Percentiles rank a stretch among this genome's conserved stretches.
Conservation (phyloP, 768 basidiomycete genomes). For the Lactarius hatsudake region DNA sequence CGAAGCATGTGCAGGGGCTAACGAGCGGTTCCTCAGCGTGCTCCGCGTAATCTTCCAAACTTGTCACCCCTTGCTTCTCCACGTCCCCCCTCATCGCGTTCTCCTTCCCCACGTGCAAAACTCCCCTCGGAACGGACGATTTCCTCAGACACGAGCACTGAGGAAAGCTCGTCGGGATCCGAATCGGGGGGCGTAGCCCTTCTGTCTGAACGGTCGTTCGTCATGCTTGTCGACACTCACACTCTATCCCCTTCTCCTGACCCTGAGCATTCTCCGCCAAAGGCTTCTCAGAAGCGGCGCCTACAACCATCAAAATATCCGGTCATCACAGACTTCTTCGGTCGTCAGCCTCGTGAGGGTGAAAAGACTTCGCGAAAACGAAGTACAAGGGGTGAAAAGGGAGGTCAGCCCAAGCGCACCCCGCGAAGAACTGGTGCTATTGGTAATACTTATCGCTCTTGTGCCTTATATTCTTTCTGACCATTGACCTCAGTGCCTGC, state of each 20-base stretch:
- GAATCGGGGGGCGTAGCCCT: neutral
- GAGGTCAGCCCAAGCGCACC: neutral
- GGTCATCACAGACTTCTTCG: constrained; percentile 20
- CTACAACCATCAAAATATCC: constrained; percentile 3
- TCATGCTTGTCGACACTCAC: constrained; percentile 16
- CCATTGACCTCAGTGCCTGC: neutral
- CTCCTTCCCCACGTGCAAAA: neutral
- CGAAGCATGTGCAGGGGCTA: neutral
- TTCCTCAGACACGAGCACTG: constrained; percentile 2
- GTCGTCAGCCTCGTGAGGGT: neutral
- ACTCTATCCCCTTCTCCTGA: neutral
- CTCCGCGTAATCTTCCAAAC: constrained; percentile 11
- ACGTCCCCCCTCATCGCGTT: neutral
- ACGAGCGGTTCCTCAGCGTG: constrained; percentile 10
- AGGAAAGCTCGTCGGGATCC: constrained; percentile 2
- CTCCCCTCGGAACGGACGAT: neutral
- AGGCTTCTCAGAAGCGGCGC: constrained; percentile 5
- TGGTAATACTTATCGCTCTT: neutral
- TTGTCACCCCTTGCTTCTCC: constrained; percentile 14
- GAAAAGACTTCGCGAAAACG: constrained; percentile 12
- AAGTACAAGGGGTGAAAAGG: neutral
- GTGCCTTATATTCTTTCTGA: neutral
- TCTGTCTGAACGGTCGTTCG: constrained; percentile 5
- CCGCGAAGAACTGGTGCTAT: neutral
- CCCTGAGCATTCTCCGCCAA: neutral